phyloP scores from a whole-genome alignment of 2,329 filamentous ascomycete genomes.

The Colletotrichum sansevieriae region DNA sequence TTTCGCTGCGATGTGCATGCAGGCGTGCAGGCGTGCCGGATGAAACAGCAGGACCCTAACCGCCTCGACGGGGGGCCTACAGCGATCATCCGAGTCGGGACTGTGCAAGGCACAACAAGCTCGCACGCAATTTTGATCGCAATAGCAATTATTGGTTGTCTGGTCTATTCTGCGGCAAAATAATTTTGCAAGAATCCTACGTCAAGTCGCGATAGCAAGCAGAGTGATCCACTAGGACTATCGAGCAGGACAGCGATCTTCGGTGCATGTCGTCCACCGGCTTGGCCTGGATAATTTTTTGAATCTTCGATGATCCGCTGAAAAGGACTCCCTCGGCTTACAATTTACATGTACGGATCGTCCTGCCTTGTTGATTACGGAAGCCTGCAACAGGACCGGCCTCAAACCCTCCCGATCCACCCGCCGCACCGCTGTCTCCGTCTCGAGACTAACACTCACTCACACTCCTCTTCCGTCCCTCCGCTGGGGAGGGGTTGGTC shows the following conservation, averaged over 20 bases:
- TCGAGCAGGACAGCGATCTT: conserved; percentile 10
- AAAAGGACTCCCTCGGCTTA: conserved; percentile 6
- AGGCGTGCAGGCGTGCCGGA: conserved; percentile 17
- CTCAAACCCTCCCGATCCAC: conserved; percentile 12
- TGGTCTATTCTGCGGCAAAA: neutral
- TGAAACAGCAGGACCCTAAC: conserved; percentile 29
- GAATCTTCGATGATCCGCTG: conserved; percentile 13
- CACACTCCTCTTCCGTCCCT: conserved; percentile 1
- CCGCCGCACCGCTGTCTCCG: conserved; percentile 2
- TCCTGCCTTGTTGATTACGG: neutral
- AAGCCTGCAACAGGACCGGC: conserved; percentile 23
- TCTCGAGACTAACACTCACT: neutral
- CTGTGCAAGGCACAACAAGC: conserved; percentile 24
- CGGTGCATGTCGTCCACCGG: neutral
- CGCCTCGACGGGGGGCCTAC: neutral
- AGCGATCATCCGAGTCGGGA: conserved; percentile 32
- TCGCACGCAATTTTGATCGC: conserved; percentile 27
- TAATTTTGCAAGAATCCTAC: neutral
- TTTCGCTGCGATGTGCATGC: conserved; percentile 5
- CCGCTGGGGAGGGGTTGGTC: neutral
- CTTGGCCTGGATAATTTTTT: neutral
- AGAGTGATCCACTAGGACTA: conserved; percentile 1
- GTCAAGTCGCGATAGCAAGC: neutral
- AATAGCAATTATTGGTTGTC: conserved; percentile 17
- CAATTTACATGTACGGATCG: conserved; percentile 12